Base-by-base conservation (phyloP, 2,329 filamentous ascomycete genomes). In the Clarireedia hainanense region DNA sequence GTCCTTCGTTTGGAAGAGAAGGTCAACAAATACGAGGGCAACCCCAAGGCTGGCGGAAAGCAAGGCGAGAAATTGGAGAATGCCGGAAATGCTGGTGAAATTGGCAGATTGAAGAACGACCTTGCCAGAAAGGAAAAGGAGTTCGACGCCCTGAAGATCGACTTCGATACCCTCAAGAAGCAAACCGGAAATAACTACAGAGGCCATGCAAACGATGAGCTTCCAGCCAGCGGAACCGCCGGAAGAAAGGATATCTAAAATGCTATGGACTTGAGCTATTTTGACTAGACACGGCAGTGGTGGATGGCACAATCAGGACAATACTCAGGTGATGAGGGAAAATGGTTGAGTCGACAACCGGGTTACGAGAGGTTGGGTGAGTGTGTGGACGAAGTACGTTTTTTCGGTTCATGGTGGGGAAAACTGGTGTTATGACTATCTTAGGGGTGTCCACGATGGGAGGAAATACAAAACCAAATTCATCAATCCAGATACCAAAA, bases 11-110 rank as follows among this genome's bases (percentile, higher is more conserved):
- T 99, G 53, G 92, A 99, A 78, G 90, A 96, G 75, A 89, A 89
- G 76, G 76, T 96, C 70, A 91, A 90, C 80, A 76, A 81, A 61
- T 86, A 89, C 72, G 89, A 95, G 78, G 85, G 86, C 49, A 77
- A 83, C 68, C 72, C 78, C 57, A 73, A 72, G 64, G 76, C 75
- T 48, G 78, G 79, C 63, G 77, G 77, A 65, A 89, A 90, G 77
- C 79, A 89, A 68, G 80, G 81, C 60, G 81, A 83, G 65, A 88
- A 89, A 75, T 77, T 94, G 53, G 83, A 83, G 59, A 78, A 83
- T 55, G 83, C 85, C 53, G 89, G 89, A 58, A 83, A 86, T 68
- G 78, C 87, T 58, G 89, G 85, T 59, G 87, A 95, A 76, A 81
- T 96, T 61, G 81, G 80, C 53, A 72, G 74, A 57, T 80, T 91